A percentile compares a stretch with the other conserved stretches of the same genome.
Evolutionary conservation across 1,139 yeast species (phyloP).

Genomic region (Kodamaea fungicola): DNA sequence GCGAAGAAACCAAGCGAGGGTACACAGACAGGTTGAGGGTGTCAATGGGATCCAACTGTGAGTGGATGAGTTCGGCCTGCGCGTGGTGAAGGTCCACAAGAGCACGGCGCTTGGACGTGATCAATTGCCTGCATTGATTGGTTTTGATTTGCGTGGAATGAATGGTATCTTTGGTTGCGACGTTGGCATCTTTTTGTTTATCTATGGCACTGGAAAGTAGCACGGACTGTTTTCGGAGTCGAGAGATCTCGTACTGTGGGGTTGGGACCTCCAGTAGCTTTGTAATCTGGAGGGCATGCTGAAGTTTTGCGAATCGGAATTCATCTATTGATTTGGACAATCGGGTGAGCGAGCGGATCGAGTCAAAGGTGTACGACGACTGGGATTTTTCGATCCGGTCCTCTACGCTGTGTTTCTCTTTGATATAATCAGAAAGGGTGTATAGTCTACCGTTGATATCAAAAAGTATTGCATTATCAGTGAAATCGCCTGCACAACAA

Average conservation of each 20-base stretch:
- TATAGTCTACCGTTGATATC: constrained; percentile 22
- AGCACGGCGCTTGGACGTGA: constrained; percentile 16
- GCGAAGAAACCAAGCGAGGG: constrained; percentile 19
- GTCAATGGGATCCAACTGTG: constrained; percentile 28
- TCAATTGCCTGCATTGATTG: constrained; percentile 17
- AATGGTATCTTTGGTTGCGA: constrained; percentile 24
- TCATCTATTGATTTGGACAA: constrained; percentile 32
- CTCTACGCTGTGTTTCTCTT: not conserved
- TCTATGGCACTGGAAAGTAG: constrained; percentile 16
- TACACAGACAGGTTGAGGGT: constrained; percentile 17
- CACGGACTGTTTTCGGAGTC: constrained; percentile 4
- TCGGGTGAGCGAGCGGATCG: constrained; percentile 31
- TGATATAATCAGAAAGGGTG: constrained; percentile 16
- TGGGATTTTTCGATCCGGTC: not conserved
- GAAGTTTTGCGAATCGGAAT: constrained; percentile 15
- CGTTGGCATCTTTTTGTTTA: constrained; percentile 24
- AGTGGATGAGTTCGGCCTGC: constrained; percentile 25
- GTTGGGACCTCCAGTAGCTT: constrained; percentile 7
- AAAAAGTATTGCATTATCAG: constrained; percentile 24
- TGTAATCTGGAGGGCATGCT: constrained; percentile 11
- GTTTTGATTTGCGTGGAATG: constrained; percentile 23
- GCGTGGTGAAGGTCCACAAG: constrained; percentile 16
- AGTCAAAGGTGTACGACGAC: constrained; percentile 33
- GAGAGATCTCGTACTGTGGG: constrained; percentile 1
- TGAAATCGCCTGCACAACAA: constrained; percentile 10